Base-by-base conservation (phyloP, 352 stramenopile genomes). In the Globisporangium radiosum region DNA sequence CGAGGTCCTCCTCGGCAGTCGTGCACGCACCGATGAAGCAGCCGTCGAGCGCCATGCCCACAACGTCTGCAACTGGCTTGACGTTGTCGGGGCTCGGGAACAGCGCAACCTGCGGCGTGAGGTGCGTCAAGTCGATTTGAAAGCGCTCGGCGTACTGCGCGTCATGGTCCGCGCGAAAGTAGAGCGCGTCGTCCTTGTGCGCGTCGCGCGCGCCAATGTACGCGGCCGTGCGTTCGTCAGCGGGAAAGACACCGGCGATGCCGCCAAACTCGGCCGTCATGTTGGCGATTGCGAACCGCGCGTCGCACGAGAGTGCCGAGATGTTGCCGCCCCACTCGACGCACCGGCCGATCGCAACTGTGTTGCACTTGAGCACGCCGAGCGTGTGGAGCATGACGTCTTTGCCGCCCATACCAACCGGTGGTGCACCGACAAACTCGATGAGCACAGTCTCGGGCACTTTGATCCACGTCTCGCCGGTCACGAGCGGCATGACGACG, bases 311-410 rank as follows among this genome's bases (percentile, higher is more conserved):
- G 0, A 94, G 72, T 42, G 77, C 70, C 36, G 68, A 64, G 57
- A 92, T 89, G 75, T 90, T 90, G 64, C 85, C 85, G 52, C 79
- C 79, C 75, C 80, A 94, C 60, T 92, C 81, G 4, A 94, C 79
- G 52, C 74, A 87, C 62, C 83, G 79, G 14, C 73, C 80, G 17
- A 88, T 90, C 9, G 83, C 82, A 25, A 94, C 85, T 5, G 82
- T 92, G 71, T 94, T 92, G 60, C 83, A 89, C 73, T 94, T 94
- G 61, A 94, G 75, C 53, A 90, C 70, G 42, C 85, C 82, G 42
- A 92, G 71, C 52, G 80, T 92, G 72, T 90, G 88, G 2, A 94
- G 72, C 78, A 94, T 94, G 14, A 92, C 84, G 66, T 94, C 85
- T 68, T 94, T 94, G 47, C 85, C 85, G 47, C 82, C 85, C 68